phyloP scores from a whole-genome alignment of 768 basidiomycete genomes.

The Inosperma sp. region DNA sequence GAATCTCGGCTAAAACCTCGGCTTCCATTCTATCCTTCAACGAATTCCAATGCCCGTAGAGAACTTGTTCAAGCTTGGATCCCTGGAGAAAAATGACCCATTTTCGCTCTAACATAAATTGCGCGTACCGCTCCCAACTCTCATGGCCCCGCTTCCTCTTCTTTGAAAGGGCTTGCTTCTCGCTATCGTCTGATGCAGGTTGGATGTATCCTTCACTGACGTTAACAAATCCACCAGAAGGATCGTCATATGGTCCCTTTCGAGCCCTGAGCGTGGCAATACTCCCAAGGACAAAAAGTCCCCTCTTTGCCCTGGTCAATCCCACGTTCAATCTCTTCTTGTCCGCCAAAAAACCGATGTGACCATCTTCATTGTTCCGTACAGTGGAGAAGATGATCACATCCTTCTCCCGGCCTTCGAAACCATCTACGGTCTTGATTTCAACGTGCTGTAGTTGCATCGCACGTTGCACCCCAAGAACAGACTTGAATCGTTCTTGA shows the following conservation, averaged over 20 bases:
- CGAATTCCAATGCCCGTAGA: constrained; percentile 31
- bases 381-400: constrained; percentile 91
- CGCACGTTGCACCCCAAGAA: constrained; percentile 62
- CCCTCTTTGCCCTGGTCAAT: constrained; percentile 81
- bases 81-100: constrained; percentile 50
- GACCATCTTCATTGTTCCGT: constrained; percentile 69
- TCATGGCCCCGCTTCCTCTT: constrained; percentile 30
- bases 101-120: constrained; percentile 48
- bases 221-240: not conserved
- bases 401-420: constrained; percentile 91
- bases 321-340: constrained; percentile 85
- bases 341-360: constrained; percentile 89
- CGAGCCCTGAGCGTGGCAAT: constrained; percentile 57
- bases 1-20: constrained; percentile 14
- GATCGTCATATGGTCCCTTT: constrained; percentile 25
- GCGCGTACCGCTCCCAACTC: constrained; percentile 58
- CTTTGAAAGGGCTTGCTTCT: constrained; percentile 10
- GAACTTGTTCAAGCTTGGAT: constrained; percentile 37
- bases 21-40: not conserved
- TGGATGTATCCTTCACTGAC: not conserved
- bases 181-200: not conserved
- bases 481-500: constrained; percentile 47
- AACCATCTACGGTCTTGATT: constrained; percentile 91
- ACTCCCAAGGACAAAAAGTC: constrained; percentile 77
- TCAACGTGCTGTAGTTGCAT: constrained; percentile 67